These are phyloP conservation scores for Strobilomyces dryophilus DNA, from an alignment of 768 basidiomycete genomes.

Conservation along the genomic window DNA sequence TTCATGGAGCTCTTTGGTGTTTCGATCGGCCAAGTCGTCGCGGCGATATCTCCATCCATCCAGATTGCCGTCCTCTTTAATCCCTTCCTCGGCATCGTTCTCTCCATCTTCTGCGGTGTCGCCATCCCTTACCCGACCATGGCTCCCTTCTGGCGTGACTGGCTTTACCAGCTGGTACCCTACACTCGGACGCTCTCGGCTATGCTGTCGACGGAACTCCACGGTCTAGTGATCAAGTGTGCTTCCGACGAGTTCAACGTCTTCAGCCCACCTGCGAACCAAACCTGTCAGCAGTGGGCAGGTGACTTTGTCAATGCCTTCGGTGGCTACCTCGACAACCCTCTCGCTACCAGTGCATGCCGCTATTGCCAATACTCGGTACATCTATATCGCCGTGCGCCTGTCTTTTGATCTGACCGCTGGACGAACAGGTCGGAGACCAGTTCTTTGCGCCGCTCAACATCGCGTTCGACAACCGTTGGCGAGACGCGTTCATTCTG, in stretches of 20 bases:
- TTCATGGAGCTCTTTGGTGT: conserved; percentile 74
- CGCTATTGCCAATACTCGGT: conserved; percentile 67
- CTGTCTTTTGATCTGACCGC: background rate
- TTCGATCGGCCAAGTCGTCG: conserved; percentile 69
- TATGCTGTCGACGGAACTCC: conserved; percentile 74
- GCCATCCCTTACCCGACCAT: conserved; percentile 67
- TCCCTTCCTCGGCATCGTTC: conserved; percentile 63
- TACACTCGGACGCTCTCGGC: conserved; percentile 68
- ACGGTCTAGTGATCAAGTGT: conserved; percentile 64
- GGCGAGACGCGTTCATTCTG: conserved; percentile 67
- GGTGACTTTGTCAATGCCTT: conserved; percentile 53
- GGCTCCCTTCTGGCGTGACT: conserved; percentile 66
- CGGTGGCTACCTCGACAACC: conserved; percentile 76
- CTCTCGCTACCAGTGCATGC: conserved; percentile 54
- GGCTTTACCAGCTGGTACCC: conserved; percentile 71
- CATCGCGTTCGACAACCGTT: conserved; percentile 55
- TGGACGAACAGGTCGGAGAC: conserved; percentile 46
- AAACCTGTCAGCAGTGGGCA: conserved; percentile 73
- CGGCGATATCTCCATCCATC: conserved; percentile 71
- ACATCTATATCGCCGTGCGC: conserved; percentile 4
- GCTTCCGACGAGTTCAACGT: conserved; percentile 61
- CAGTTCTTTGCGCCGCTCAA: conserved; percentile 68
- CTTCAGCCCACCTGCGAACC: conserved; percentile 69
- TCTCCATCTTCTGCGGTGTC: conserved; percentile 77
- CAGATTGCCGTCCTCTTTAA: conserved; percentile 79